Base-by-base conservation (phyloP, 2,329 filamentous ascomycete species). In the Diaporthe eres region DNA sequence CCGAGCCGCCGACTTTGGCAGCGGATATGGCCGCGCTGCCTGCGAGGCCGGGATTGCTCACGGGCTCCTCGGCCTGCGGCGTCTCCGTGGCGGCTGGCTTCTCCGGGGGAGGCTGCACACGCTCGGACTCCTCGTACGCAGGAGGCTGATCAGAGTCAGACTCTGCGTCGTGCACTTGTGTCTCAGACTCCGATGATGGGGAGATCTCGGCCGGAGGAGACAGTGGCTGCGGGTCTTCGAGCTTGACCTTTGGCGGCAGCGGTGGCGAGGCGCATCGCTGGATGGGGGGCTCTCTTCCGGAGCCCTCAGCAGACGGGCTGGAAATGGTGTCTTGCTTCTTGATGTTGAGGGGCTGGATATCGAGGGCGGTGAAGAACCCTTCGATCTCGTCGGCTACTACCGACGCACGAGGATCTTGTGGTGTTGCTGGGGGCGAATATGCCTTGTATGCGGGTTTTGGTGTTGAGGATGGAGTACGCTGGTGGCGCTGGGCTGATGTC, bases 211-310 rank as follows among this genome's bases (percentile, higher is more conserved):
- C 39, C 31, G 42, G 7, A 12, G 25, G 25, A 57, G 42, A 13
- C 55, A 47, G 4, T 7, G 39, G 68, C 25, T 51, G 68, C 8
- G 49, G 68, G 22, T 68, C 47, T 17, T 71, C 57, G 6, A 77
- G 53, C 55, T 65, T 77, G 44, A 75, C 75, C 34, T 77, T 77
- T 22, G 75, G 75, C 39, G 75, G 75, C 1, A 77, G 61, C 4
- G 75, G 75, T 19, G 75, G 75, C 28, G 75, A 77, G 13, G 70
- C 53, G 55, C 55, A 63, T 49, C 73, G 74, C 19, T 70, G 68
- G 28, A 65, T 49, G 13, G 70, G 61, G 6, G 75, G 58, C 15
- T n/a, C 31, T 51, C 44, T n/a, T 6, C 49, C 74, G n/a, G 53
- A 44, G 39, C 57, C n/a, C 42, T n/a, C 25, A 19, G 25, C 15